Evolutionary conservation across 768 basidiomycete genomes (phyloP).

Genomic region (Mycena amicta): DNA sequence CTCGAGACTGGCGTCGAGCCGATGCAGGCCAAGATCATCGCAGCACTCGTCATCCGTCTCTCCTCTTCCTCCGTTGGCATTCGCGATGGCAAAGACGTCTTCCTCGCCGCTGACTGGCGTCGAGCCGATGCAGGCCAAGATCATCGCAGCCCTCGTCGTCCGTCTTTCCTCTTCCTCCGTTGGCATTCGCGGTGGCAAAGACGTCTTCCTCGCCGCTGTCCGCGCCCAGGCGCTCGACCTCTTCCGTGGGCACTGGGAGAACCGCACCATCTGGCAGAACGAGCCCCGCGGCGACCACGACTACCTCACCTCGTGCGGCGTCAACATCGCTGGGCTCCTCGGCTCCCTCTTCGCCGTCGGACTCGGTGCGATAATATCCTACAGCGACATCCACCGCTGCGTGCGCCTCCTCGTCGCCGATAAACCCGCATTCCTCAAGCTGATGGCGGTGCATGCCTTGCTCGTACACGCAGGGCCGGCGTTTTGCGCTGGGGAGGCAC

Average conservation of each 20-base stretch:
- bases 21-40: neutral
- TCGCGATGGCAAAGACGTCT: neutral
- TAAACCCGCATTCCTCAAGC: constrained; percentile 25
- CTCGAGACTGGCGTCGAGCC: neutral
- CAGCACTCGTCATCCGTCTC: neutral
- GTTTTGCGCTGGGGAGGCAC: constrained; percentile 26
- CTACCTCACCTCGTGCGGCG: constrained; percentile 19
- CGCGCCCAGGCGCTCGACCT: neutral
- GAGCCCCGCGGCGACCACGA: neutral
- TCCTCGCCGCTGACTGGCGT: neutral
- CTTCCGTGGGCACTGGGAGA: constrained; percentile 2
- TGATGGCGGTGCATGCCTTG: constrained; percentile 39
- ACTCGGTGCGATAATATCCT: constrained; percentile 19
- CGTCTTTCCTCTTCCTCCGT: neutral
- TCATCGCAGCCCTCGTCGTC: neutral
- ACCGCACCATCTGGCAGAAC: neutral
- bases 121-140: neutral
- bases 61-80: neutral
- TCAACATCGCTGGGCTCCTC: constrained; percentile 35
- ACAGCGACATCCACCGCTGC: constrained; percentile 33
- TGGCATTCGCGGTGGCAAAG: neutral
- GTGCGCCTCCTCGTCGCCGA: constrained; percentile 27
- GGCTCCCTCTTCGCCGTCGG: constrained; percentile 33
- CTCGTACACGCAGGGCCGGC: constrained; percentile 31
- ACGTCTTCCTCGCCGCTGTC: neutral